phyloP scores from a whole-genome alignment of 1,284 basidiomycete genomes.

The Apiotrichum veenhuisii region DNA sequence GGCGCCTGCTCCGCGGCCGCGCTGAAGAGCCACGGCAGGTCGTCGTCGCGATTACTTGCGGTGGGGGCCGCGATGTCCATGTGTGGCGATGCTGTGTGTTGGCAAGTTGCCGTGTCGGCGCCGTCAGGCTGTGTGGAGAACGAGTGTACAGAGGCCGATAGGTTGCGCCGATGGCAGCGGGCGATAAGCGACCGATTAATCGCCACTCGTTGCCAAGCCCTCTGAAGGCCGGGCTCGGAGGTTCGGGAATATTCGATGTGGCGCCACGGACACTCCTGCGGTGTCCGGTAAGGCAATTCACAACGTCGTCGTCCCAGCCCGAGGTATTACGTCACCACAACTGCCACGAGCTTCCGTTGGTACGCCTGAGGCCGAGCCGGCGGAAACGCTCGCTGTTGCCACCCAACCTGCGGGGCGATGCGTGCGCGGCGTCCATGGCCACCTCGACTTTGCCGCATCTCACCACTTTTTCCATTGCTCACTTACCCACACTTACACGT shows the following conservation, averaged over 20 bases:
- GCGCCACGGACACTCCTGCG: no score
- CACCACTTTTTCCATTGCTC: not conserved
- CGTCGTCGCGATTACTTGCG: not conserved
- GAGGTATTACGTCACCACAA: no score
- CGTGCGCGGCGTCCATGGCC: not conserved
- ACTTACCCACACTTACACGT: not conserved
- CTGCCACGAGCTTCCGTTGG: no score
- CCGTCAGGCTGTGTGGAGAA: constrained; percentile 1
- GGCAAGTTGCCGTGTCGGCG: no score
- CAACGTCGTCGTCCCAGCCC: no score
- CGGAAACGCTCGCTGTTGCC: no score
- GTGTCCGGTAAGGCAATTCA: no score
- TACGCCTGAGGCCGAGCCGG: no score
- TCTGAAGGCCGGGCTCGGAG: no score
- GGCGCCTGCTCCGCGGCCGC: constrained; percentile 24
- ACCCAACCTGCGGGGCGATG: not conserved
- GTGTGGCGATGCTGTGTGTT: not conserved
- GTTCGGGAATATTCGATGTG: no score
- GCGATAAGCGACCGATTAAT: no score
- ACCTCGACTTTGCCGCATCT: no score
- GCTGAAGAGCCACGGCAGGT: constrained; percentile 19
- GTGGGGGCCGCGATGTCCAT: constrained; percentile 5
- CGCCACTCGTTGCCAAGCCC: not conserved
- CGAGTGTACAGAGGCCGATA: not conserved
- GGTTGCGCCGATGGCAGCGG: not conserved